Percentiles rank a stretch among this genome's conserved stretches.
Conservation (phyloP, 495 filamentous ascomycete genomes). For the Astrocystis sublimbata region DNA sequence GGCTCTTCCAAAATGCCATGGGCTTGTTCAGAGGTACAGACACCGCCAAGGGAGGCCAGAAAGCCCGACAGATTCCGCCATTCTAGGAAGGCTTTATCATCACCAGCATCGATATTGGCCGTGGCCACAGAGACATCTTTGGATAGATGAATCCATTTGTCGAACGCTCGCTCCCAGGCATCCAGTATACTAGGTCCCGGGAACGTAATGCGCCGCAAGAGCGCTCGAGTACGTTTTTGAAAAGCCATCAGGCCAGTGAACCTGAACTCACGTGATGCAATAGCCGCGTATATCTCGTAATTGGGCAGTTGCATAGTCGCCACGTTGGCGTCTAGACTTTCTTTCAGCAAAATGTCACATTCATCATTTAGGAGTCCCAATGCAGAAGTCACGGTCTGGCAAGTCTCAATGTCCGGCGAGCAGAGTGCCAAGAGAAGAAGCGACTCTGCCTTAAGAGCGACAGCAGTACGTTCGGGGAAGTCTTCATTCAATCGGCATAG, state of each 20-base stretch:
- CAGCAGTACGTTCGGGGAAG: slow-evolving; percentile 48
- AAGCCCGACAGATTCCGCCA: slow-evolving; percentile 69
- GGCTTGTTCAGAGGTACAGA: slow-evolving; percentile 62
- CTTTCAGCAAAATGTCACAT: slow-evolving; percentile 50
- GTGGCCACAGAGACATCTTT: slow-evolving; percentile 58
- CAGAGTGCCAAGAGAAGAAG: slow-evolving; percentile 62
- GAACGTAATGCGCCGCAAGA: slow-evolving; percentile 59
- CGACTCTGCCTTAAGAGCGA: slow-evolving; percentile 57
- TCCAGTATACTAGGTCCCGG: slow-evolving; percentile 61
- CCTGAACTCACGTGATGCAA: slow-evolving; percentile 61
- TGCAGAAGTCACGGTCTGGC: slow-evolving; percentile 61
- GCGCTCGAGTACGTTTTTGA: slow-evolving; percentile 59
- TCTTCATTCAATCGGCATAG: slow-evolving; percentile 50
- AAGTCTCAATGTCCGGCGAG: slow-evolving; percentile 62
- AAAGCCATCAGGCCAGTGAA: slow-evolving; percentile 68
- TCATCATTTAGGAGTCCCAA: slow-evolving; percentile 65
- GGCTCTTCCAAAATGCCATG: slow-evolving; percentile 52
- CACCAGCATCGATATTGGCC: slow-evolving; percentile 40
- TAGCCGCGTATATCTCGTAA: slow-evolving; percentile 59
- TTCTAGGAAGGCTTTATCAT: slow-evolving; percentile 57
- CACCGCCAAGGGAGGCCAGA: slow-evolving; percentile 64
- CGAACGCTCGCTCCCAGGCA: slow-evolving; percentile 65
- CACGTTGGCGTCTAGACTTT: slow-evolving; percentile 40
- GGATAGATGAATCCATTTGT: slow-evolving; percentile 59
- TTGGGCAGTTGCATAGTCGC: slow-evolving; percentile 59